A percentile compares a stretch with the other conserved stretches of the same genome.
phyloP scores from a whole-genome alignment of 306 rosid species.

The Castanea crenata region DNA sequence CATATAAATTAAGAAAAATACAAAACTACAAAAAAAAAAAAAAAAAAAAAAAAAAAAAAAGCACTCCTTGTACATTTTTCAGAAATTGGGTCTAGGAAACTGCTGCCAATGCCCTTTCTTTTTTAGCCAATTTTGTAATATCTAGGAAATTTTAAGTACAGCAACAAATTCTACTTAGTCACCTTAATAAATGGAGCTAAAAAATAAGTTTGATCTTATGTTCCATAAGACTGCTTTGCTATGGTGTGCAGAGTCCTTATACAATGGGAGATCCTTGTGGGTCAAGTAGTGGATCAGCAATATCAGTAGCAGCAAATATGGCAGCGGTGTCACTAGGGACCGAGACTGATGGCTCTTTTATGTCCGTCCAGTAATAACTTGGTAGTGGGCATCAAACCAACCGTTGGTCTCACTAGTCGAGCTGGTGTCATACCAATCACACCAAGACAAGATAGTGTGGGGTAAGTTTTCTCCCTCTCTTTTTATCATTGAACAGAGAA shows the following conservation, averaged over 20 bases:
- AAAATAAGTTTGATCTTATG: neutral
- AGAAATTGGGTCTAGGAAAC: too few relatives aligned
- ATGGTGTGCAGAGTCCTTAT: constrained; percentile 38
- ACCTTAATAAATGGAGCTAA: neutral
- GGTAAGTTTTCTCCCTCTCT: constrained; percentile 19
- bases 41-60: too few relatives aligned
- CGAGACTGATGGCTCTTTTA: constrained; percentile 46
- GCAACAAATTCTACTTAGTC: neutral
- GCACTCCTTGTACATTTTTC: too few relatives aligned
- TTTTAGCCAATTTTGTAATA: neutral
- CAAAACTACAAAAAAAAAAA: too few relatives aligned
- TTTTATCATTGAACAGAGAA: too few relatives aligned
- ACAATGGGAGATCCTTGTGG: constrained; percentile 40
- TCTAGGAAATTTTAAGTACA: neutral
- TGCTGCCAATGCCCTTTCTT: neutral
- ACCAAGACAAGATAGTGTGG: constrained; percentile 45
- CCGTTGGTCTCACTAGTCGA: constrained; percentile 49
- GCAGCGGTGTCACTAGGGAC: constrained; percentile 45
- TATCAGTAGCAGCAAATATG: constrained; percentile 48
- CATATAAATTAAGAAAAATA: too few relatives aligned
- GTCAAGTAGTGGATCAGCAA: constrained; percentile 59
- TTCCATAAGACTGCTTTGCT: neutral
- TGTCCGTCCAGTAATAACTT: constrained; percentile 45
- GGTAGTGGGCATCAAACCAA: constrained; percentile 53
- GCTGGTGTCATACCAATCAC: constrained; percentile 41